Percentiles rank a stretch among this genome's conserved stretches.
Conservation (phyloP, 768 basidiomycete genomes). For the Tulasnella sp. region DNA sequence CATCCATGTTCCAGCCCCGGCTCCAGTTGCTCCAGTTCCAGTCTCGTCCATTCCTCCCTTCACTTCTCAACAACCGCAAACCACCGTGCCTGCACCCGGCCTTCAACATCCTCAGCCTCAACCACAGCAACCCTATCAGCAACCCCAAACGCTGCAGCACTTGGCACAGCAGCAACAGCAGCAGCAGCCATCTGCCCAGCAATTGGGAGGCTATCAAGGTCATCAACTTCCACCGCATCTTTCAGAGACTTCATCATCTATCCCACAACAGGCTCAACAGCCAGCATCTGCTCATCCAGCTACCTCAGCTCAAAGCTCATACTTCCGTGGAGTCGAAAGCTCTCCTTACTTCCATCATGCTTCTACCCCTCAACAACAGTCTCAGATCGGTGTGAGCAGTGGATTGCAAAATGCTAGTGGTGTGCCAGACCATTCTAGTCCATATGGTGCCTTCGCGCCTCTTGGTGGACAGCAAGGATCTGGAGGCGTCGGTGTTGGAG, state of each 20-base stretch:
- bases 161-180: not conserved
- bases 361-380: conserved; percentile 9
- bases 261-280: conserved; percentile 14
- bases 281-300: conserved; percentile 6
- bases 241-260: too few relatives aligned
- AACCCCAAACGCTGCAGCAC: not conserved
- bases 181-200: conserved; percentile 1
- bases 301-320: conserved; percentile 10
- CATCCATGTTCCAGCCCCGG: not conserved
- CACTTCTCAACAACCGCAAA: not conserved
- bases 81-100: not conserved
- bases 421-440: conserved; percentile 8
- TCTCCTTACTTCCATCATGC: conserved; percentile 7
- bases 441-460: conserved; percentile 15
- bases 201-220: too few relatives aligned
- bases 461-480: conserved; percentile 5
- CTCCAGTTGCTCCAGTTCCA: too few relatives aligned
- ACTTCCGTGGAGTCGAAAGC: conserved; percentile 2
- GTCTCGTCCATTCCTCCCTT: not conserved
- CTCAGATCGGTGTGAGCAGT: conserved; percentile 10
- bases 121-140: not conserved
- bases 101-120: not conserved
- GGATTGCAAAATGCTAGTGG: too few relatives aligned
- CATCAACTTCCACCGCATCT: too few relatives aligned
- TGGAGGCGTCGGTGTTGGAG: not conserved